Evolutionary conservation across 2,329 filamentous ascomycete genomes (phyloP), one percentile per base, ranked within the genome.

Genomic region (Penicillium janthinellum): DNA sequence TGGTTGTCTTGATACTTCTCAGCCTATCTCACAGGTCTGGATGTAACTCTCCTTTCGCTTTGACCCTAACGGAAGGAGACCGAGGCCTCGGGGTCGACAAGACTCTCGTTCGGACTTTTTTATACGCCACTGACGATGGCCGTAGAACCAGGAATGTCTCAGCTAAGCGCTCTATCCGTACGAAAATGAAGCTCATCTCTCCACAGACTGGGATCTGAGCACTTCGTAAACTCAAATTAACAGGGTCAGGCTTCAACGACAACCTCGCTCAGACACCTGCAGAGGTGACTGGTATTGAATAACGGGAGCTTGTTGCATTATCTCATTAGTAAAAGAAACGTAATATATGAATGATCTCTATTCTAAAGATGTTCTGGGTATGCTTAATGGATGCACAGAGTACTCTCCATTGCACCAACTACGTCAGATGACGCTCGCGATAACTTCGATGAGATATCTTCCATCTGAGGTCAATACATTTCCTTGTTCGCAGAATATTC

Each of bases 11-110:
- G 5, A 10, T 4, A 7, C 14, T 4, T 11, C 4, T 5, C 14
- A n/a, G 25, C 3, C 14, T n/a, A 15, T 28, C 10, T n/a, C 14
- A 22, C 1, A 31, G 25, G 10, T 7, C 22, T 5, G 22, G n/a
- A 28, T 11, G 44, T 47, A 47, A 47, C 14, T 31, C n/a, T 10
- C 8, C 25, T n/a, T 47, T 47, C 44, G 44, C 44, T 47, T 47
- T 47, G 44, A 31, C 44, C 25, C 25, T 28, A 6, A 5, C 25
- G 44, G 10, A 4, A 5, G 44, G 25, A 47, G n/a, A 31, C 7
- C 6, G 25, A 31, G n/a, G 22, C 25, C 44, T 47, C 44, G 22
- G 42, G 44, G 3, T n/a, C n/a, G 12, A n/a, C 22, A 2, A 44
- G 5, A 4, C 10, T 5, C 25, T n/a, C 3, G n/a, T 47, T 47